Conservation (phyloP, 2,329 filamentous ascomycete genomes). For the Talaromyces sp. region DNA sequence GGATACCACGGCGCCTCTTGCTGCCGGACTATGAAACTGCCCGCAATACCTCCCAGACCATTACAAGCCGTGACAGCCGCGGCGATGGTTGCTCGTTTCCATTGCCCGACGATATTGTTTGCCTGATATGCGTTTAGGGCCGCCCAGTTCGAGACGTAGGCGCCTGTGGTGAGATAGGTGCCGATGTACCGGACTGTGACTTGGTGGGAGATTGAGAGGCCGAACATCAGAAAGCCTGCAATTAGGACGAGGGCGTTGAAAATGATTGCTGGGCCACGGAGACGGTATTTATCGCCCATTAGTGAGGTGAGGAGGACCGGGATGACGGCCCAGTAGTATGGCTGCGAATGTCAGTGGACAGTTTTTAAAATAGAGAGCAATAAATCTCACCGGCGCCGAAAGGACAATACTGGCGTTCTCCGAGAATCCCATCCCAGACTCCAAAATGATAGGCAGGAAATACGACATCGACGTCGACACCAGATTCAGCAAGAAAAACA, state of each 20-base stretch:
- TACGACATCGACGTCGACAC: conserved; percentile 64
- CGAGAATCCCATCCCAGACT: conserved; percentile 55
- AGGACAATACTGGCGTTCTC: conserved; percentile 57
- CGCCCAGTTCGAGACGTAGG: conserved; percentile 67
- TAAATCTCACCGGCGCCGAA: conserved; percentile 50
- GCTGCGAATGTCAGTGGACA: conserved; percentile 28
- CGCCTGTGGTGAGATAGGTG: conserved; percentile 63
- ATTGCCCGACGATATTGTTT: conserved; percentile 62
- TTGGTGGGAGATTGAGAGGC: conserved; percentile 52
- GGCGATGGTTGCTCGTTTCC: conserved; percentile 62
- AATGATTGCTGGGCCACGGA: conserved; percentile 60
- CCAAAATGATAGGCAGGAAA: conserved; percentile 60
- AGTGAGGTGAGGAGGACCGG: conserved; percentile 62
- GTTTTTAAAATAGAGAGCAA: neutral
- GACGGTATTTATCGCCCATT: conserved; percentile 58
- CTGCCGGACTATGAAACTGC: conserved; percentile 62
- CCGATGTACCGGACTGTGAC: conserved; percentile 62
- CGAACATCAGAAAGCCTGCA: conserved; percentile 62
- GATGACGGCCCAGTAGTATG: conserved; percentile 65
- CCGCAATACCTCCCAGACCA: conserved; percentile 62
- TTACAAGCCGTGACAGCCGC: conserved; percentile 60
- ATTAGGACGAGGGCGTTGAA: conserved; percentile 64
- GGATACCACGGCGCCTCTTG: conserved; percentile 60
- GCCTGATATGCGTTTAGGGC: conserved; percentile 61
- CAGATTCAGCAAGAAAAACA: conserved; percentile 66